These are phyloP conservation scores for Trichocladium antarcticum DNA, from an alignment of 495 filamentous ascomycete genomes.

Conservation along the genomic window DNA sequence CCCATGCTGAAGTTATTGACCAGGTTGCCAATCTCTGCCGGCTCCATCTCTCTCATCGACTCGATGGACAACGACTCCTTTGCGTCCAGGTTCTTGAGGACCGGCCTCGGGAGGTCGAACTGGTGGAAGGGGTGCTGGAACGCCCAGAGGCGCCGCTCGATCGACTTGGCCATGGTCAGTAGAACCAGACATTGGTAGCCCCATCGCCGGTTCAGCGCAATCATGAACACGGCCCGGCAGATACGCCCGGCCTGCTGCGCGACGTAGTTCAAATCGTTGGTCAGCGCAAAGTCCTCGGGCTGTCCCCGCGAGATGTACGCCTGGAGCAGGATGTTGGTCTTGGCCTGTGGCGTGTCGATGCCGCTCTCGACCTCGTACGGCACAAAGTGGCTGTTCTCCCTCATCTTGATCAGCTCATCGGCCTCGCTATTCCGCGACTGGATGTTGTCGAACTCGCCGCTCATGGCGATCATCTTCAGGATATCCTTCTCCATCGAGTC, in stretches of 20 bases:
- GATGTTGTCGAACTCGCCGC: slow-evolving; percentile 95
- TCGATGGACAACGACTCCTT: slow-evolving; percentile 67
- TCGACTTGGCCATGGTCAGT: slow-evolving; percentile 83
- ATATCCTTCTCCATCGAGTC: slow-evolving; percentile 77
- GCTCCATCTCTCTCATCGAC: slow-evolving; percentile 78
- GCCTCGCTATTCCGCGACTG: slow-evolving; percentile 80
- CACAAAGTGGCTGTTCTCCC: slow-evolving; percentile 51
- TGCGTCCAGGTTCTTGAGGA: slow-evolving; percentile 72
- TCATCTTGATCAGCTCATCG: slow-evolving; percentile 52
- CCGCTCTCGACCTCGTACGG: slow-evolving; percentile 64
- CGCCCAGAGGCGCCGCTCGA: slow-evolving; percentile 89
- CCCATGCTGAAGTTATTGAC: slow-evolving; percentile 88
- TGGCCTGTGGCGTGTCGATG: slow-evolving; percentile 68
- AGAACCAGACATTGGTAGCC: slow-evolving; percentile 87
- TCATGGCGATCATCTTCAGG: slow-evolving; percentile 88
- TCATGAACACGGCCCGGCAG: slow-evolving; percentile 92
- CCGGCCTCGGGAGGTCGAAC: slow-evolving; percentile 77
- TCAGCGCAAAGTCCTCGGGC: slow-evolving; percentile 83
- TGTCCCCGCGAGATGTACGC: slow-evolving; percentile 83
- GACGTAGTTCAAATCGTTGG: slow-evolving; percentile 87
- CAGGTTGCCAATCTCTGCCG: slow-evolving; percentile 77
- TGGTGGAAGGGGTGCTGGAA: slow-evolving; percentile 92
- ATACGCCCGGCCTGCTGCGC: slow-evolving; percentile 92
- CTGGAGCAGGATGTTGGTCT: slow-evolving; percentile 93
- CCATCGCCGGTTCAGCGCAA: slow-evolving; percentile 88